phyloP scores from a whole-genome alignment of 2,329 filamentous ascomycete species.

The Fusarium floridanum region DNA sequence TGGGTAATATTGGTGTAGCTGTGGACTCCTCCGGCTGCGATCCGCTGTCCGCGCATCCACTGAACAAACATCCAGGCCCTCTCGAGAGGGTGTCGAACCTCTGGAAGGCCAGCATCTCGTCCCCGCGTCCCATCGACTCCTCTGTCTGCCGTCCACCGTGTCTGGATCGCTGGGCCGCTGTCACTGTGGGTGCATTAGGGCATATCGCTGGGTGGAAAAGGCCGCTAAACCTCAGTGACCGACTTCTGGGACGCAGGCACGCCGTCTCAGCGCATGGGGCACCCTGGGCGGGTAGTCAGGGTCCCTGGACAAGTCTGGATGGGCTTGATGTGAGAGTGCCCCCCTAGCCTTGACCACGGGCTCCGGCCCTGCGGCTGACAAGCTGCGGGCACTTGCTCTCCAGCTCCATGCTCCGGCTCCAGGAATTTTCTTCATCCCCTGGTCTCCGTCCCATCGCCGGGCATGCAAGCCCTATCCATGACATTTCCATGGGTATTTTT shows the following conservation, averaged over 20 bases:
- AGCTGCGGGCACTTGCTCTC: conserved; percentile 21
- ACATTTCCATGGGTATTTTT: conserved; percentile 29
- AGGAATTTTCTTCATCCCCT: conserved; percentile 43
- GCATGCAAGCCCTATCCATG: conserved; percentile 42
- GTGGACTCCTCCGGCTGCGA: conserved; percentile 40
- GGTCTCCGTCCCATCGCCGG: conserved; percentile 33
- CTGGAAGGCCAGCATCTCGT: conserved; percentile 38
- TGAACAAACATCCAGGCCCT: conserved; percentile 20
- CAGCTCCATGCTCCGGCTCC: conserved; percentile 44
- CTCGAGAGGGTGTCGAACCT: conserved; percentile 21
- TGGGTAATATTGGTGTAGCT: conserved; percentile 31
- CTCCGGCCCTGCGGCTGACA: conserved; percentile 31
- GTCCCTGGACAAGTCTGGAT: conserved; percentile 34
- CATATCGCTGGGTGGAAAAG: conserved; percentile 41
- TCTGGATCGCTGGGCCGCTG: conserved; percentile 47
- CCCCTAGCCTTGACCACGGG: conserved; percentile 29
- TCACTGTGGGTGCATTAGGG: conserved; percentile 50
- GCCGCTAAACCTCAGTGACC: conserved; percentile 50
- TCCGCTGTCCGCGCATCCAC: conserved; percentile 44
- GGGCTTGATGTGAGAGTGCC: conserved; percentile 15
- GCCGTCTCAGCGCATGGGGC: conserved; percentile 40
- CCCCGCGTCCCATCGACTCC: conserved; percentile 39
- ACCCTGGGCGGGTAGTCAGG: conserved; percentile 35
- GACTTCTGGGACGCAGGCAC: conserved; percentile 48
- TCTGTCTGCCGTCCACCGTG: conserved; percentile 36